A percentile compares a stretch with the other conserved stretches of the same genome.
Evolutionary conservation across 441 rosid species (phyloP).

Genomic region (Adansonia madagascariensis): DNA sequence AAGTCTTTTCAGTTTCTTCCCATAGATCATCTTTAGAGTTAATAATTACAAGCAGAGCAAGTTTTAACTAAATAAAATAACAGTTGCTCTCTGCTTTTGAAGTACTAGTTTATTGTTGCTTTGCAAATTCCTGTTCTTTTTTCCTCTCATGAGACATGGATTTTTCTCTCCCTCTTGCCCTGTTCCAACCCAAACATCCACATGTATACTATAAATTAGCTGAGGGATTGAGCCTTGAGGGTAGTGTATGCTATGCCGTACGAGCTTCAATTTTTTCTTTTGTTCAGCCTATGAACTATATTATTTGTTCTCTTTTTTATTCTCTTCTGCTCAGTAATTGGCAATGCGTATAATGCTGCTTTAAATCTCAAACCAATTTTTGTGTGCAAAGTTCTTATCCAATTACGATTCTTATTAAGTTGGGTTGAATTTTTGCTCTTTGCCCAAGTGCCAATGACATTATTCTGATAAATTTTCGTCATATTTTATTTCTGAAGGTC

Average conservation of each 20-base stretch:
- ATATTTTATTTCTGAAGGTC: conserved; percentile 50
- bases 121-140: conserved; percentile 6
- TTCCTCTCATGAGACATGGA: neutral
- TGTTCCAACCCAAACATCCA: neutral
- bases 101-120: neutral
- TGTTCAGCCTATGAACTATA: neutral
- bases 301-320: neutral
- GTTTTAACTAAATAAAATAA: conserved; percentile 2
- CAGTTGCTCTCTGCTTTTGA: conserved; percentile 8
- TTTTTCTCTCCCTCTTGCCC: neutral
- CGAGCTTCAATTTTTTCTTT: neutral
- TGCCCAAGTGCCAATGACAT: neutral
- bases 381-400: neutral
- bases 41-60: neutral
- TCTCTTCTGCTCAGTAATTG: neutral
- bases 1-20: neutral
- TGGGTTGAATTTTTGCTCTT: conserved; percentile 5
- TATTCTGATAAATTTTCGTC: conserved; percentile 19
- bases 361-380: neutral
- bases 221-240: conserved; percentile 10
- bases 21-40: neutral
- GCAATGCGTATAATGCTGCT: neutral
- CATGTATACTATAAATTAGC: neutral
- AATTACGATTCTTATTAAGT: neutral
- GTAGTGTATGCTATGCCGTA: neutral